Percentiles rank a stretch among this genome's conserved stretches.
Conservation (phyloP, 2,329 filamentous ascomycete species). For the Cryphonectria carpinicola region DNA sequence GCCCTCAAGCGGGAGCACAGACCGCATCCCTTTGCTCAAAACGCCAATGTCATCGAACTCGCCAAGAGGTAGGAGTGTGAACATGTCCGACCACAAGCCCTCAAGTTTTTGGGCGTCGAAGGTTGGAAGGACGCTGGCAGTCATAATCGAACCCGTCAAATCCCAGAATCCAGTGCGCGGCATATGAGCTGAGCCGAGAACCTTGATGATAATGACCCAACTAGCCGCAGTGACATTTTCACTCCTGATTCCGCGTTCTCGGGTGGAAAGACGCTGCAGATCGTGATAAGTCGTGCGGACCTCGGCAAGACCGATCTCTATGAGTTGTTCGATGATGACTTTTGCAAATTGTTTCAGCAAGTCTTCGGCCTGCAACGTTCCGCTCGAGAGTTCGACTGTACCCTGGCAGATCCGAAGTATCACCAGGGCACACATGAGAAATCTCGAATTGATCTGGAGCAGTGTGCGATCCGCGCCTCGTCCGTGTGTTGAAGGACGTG, state of each 20-base stretch:
- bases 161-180: conserved; percentile 65
- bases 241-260: conserved; percentile 57
- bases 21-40: conserved; percentile 45
- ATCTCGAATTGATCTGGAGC: conserved; percentile 43
- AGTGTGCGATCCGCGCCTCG: conserved; percentile 36
- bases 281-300: conserved; percentile 53
- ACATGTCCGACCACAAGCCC: conserved; percentile 60
- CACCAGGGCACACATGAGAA: conserved; percentile 44
- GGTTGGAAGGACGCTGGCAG: conserved; percentile 40
- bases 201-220: conserved; percentile 63
- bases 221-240: conserved; percentile 52
- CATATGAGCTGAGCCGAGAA: conserved; percentile 54
- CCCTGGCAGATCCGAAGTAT: conserved; percentile 49
- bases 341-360: conserved; percentile 49
- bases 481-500: conserved; percentile 14
- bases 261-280: conserved; percentile 48
- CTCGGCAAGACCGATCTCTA: conserved; percentile 46
- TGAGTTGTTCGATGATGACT: conserved; percentile 45
- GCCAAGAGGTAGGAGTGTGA: conserved; percentile 62
- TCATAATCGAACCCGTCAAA: conserved; percentile 50
- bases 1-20: conserved; percentile 46
- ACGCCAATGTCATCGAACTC: conserved; percentile 63
- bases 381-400: conserved; percentile 36
- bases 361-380: conserved; percentile 53
- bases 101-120: conserved; percentile 56